Evolutionary conservation across 768 basidiomycete genomes (phyloP), one percentile per base, ranked within the genome.

Genomic region (Boletus rubroflammeus): DNA sequence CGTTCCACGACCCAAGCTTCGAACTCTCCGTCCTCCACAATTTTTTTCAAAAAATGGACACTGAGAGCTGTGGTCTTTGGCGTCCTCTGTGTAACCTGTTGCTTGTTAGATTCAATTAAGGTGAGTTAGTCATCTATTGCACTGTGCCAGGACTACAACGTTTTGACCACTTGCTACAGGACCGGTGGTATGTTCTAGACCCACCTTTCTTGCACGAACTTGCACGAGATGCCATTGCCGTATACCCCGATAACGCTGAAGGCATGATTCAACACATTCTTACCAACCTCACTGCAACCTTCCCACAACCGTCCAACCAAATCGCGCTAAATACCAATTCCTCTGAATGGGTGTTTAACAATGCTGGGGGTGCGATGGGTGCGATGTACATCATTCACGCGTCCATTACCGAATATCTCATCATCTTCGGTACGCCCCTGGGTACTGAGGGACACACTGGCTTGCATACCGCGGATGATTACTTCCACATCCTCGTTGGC

Each of bases 331-430:
- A 80, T 62, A 47, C 72, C n/a, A 63, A 87, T 74, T 67, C 80
- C 21, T 75, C 76, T 35, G 94, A 98, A 65, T 98, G 96, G 96
- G 82, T 97, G 25, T 90, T 96, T 73, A 98, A 85, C 77, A 98
- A 98, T 63, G 95, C 96, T 0, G 97, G 95, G 11, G 97, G 97
- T 55, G 94, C 94, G 1, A 98, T 96, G 95, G 94, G 94, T 40
- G 87, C 87, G 32, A 98, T 99, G 96, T 97, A 94, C 70, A 81
- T 98, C 73, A 91, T 98, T 59, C 97, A 98, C 65, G 93, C 96
- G 17, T 88, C 85, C 73, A 86, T 99, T 63, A 98, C 96, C 10
- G 97, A 99, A 76, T 99, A 96, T 75, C 81, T 93, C 61, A 93
- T 93, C 69, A 87, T 98, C 62, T 97, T 97, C 59, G 95, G 97